These are phyloP conservation scores for Pleurozium schreberi DNA, from an alignment of 225 moss, liverwort and hornwort species.

Conservation along the genomic window DNA sequence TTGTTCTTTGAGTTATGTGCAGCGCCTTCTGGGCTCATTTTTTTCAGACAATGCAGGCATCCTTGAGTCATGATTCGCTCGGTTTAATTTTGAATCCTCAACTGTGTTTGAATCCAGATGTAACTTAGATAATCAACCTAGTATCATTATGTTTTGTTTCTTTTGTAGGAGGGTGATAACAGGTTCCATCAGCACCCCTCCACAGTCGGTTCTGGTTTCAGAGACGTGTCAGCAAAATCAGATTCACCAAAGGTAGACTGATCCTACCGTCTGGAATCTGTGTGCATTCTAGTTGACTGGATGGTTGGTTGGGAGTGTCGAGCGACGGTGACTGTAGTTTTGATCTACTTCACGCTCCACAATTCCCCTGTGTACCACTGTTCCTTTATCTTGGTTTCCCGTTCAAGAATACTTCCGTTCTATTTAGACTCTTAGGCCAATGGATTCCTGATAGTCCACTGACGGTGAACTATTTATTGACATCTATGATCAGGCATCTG, in stretches of 20 bases:
- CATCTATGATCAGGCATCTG: constrained; percentile 25
- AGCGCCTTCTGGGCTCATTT: background rate
- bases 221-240: constrained; percentile 48
- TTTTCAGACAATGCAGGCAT: background rate
- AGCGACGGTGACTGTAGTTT: background rate
- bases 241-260: constrained; percentile 60
- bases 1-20: background rate
- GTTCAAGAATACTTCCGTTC: background rate
- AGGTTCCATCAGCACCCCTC: constrained; percentile 24
- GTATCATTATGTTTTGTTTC: background rate
- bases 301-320: background rate
- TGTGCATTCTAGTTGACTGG: background rate
- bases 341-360: background rate
- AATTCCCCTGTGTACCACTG: background rate
- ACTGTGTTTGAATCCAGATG: background rate
- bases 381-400: background rate
- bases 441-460: background rate
- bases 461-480: constrained; percentile 8
- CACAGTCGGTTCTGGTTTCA: constrained; percentile 23
- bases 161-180: constrained; percentile 54
- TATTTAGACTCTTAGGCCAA: background rate
- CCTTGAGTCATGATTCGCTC: background rate
- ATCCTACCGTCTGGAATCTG: background rate
- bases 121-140: background rate
- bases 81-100: background rate